Evolutionary conservation across 129 eudicot genomes (phyloP), one percentile per base, ranked within the genome.

Genomic region (Logfia minima): DNA sequence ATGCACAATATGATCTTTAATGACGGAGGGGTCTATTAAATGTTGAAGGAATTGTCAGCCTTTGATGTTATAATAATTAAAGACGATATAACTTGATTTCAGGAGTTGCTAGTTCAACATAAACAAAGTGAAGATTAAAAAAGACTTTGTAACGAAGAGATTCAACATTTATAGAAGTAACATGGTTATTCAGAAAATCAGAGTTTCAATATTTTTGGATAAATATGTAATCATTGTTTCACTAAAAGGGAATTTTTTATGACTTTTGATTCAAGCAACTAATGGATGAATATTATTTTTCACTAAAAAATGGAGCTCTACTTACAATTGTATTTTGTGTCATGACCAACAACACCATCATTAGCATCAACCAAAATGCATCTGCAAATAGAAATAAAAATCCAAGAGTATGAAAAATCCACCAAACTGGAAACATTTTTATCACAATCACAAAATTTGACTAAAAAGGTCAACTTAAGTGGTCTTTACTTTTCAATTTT

Each of bases 361-460:
- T 85, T 92, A 83, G 85, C 97, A 83, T 92, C 97, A 80, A 92
- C 97, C 87, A 92, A 70, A 69, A 92, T 92, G 81, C 97, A 92
- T 66, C 97, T 92, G 88, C 85, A 79, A 62, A 19, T 1, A 58
- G 21, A n/a, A 18, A 18, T 1, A 53, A 21, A 75, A 80, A 21
- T 60, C 61, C 19, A 60, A 77, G 11, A 26, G 31, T 14, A 52
- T 52, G 56, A 22, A 75, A 77, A 28, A 24, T 23, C 56, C 19
- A 58, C 62, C 32, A 70, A 39, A 58, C 10, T 71, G 10, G 22
- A 63, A 2, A 56, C 23, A 43, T 19, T 18, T 8, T 6, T 56
- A 56, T 56, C 24, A 56, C 26, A n/a, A 39, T 10, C 17, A 45
- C 13, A 13, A 17, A 18, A 37, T 28, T 34, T 37, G 2, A 34